Percentiles rank a stretch among this genome's conserved stretches.
Conservation (phyloP, 345 rosid species). For the Salix brachista region DNA sequence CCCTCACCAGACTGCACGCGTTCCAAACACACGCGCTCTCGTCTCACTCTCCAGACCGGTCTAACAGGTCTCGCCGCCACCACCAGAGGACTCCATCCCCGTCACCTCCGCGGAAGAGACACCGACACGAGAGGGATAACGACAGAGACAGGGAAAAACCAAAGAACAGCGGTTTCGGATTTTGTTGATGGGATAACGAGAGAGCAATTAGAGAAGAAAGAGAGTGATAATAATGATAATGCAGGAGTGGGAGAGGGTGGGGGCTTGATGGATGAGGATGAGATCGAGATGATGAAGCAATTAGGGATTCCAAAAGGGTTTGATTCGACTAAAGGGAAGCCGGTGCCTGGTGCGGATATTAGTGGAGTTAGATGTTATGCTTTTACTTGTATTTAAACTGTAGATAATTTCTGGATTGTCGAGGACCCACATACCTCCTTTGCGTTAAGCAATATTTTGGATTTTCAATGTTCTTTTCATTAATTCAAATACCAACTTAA, state of each 20-base stretch:
- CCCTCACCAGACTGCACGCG: slow-evolving; percentile 46
- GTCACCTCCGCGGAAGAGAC: slow-evolving; percentile 52
- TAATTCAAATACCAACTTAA: too few species aligned
- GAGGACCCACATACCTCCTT: too few species aligned
- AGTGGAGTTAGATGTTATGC: slow-evolving; percentile 88
- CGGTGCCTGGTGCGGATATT: slow-evolving; percentile 71
- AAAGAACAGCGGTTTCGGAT: slow-evolving; percentile 44
- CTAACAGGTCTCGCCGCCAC: slow-evolving; percentile 29
- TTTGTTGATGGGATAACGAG: slow-evolving; percentile 55
- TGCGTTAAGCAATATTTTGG: too few species aligned
- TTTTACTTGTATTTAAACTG: too few species aligned
- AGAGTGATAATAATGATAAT: slow-evolving; percentile 14
- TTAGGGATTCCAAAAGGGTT: slow-evolving; percentile 87
- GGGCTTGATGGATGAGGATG: slow-evolving; percentile 40
- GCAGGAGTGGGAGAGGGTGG: not conserved
- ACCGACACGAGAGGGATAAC: slow-evolving; percentile 42
- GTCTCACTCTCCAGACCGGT: slow-evolving; percentile 51
- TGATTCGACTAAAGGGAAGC: slow-evolving; percentile 93
- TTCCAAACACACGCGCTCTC: slow-evolving; percentile 47
- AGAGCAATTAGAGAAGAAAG: slow-evolving; percentile 48
- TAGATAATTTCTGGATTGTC: too few species aligned
- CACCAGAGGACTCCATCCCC: slow-evolving; percentile 48
- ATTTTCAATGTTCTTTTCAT: too few species aligned
- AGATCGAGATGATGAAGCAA: slow-evolving; percentile 87
- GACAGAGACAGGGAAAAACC: slow-evolving; percentile 34